Evolutionary conservation across 2,329 filamentous ascomycete genomes (phyloP).

Genomic region (Diplodia intermedia): DNA sequence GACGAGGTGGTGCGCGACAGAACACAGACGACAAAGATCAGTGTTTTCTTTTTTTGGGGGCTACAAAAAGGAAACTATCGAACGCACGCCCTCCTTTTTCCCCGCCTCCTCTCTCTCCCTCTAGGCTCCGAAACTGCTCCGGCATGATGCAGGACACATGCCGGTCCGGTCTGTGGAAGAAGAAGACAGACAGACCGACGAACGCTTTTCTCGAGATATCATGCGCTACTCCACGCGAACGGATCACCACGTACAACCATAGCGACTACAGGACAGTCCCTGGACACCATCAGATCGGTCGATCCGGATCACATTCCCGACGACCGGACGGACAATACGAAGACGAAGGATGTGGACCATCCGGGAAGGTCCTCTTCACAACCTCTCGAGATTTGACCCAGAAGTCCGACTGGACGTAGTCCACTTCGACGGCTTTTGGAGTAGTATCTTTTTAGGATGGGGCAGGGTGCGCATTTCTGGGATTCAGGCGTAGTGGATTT

Average conservation of each 20-base stretch:
- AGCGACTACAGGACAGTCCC: neutral
- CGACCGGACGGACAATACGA: neutral
- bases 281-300: neutral
- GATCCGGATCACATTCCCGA: neutral
- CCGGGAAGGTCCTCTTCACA: neutral
- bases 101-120: neutral
- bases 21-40: neutral
- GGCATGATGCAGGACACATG: slow-evolving; percentile 15
- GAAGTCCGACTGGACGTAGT: neutral
- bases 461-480: neutral
- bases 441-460: neutral
- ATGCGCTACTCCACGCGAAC: neutral
- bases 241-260: neutral
- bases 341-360: neutral
- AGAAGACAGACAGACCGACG: no score
- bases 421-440: neutral
- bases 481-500: neutral
- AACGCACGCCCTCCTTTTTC: neutral
- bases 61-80: neutral
- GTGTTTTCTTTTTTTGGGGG: neutral
- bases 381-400: neutral
- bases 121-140: neutral
- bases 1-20: neutral
- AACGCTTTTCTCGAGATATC: neutral
- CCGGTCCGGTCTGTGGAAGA: neutral